Conservation (phyloP, 805 yeast genomes). For the Kodamaea fukazawae region DNA sequence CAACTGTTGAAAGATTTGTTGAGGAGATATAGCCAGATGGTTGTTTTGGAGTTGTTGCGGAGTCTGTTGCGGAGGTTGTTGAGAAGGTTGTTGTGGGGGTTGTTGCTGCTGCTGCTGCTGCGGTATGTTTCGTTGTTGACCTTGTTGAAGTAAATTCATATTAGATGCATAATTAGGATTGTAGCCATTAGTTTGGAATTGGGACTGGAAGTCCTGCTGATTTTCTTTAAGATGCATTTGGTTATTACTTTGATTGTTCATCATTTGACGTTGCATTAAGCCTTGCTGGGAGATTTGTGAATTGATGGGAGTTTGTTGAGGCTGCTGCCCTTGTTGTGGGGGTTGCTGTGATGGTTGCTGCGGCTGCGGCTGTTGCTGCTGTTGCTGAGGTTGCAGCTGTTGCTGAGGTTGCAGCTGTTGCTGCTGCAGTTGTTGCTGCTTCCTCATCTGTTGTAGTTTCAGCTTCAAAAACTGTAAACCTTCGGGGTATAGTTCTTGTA, state of each 20-base stretch:
- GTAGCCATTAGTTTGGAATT: conserved; percentile 9
- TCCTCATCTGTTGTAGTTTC: conserved; percentile 39
- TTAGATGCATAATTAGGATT: conserved; percentile 9
- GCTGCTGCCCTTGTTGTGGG: conserved; percentile 10
- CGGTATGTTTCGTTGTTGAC: conserved; percentile 9
- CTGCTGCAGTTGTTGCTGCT: conserved; percentile 23
- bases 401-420: conserved; percentile 12
- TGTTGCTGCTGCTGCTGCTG: conserved; percentile 14
- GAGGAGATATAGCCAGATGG: conserved; percentile 34
- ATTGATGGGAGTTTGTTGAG: conserved; percentile 8
- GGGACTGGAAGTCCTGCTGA: conserved; percentile 10
- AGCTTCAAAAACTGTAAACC: conserved; percentile 43
- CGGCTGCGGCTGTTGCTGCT: conserved; percentile 11
- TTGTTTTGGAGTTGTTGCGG: conserved; percentile 7
- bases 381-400: conserved; percentile 10
- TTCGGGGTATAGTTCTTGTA: conserved; percentile 53
- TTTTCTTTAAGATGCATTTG: conserved; percentile 3
- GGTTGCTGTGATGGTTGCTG: conserved; percentile 14
- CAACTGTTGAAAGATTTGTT: conserved; percentile 36
- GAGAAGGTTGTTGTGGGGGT: conserved; percentile 10
- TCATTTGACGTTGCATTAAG: conserved; percentile 2
- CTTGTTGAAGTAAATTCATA: conserved; percentile 12
- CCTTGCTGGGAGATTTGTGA: not conserved
- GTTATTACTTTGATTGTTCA: conserved; percentile 8
- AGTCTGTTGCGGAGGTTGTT: conserved; percentile 2